A percentile compares a stretch with the other conserved stretches of the same genome.
These are phyloP conservation scores for Mycena leptocephala DNA, from an alignment of 768 basidiomycete genomes.

Conservation along the genomic window DNA sequence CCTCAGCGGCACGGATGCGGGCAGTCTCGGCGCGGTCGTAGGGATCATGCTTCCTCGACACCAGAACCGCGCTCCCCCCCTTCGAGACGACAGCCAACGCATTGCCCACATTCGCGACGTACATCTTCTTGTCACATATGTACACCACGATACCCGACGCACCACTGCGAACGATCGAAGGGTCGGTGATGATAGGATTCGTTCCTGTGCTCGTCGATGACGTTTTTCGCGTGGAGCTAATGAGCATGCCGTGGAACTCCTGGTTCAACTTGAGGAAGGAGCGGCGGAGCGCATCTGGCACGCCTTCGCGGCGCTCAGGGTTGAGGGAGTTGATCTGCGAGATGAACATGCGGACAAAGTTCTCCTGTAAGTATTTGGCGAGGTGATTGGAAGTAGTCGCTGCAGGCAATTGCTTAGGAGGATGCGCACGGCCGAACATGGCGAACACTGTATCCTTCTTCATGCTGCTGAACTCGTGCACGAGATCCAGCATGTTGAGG, in stretches of 20 bases:
- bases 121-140: slow-evolving; percentile 83
- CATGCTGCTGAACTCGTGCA: slow-evolving; percentile 86
- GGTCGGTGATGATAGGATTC: slow-evolving; percentile 55
- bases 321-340: slow-evolving; percentile 69
- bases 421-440: slow-evolving; percentile 90
- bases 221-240: slow-evolving; percentile 75
- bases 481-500: slow-evolving; percentile 93
- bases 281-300: slow-evolving; percentile 86
- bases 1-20: slow-evolving; percentile 92
- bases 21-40: slow-evolving; percentile 88
- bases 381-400: slow-evolving; percentile 75
- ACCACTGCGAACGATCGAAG: slow-evolving; percentile 75
- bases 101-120: slow-evolving; percentile 93
- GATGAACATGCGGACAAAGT: slow-evolving; percentile 78
- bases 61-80: slow-evolving; percentile 79
- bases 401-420: slow-evolving; percentile 56
- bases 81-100: slow-evolving; percentile 90
- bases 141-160: slow-evolving; percentile 93
- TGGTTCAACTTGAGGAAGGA: slow-evolving; percentile 93
- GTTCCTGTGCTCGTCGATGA: slow-evolving; percentile 73
- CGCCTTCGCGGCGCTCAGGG: slow-evolving; percentile 65
- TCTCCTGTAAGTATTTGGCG: slow-evolving; percentile 89
- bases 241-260: slow-evolving; percentile 79
- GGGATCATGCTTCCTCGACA: slow-evolving; percentile 91
- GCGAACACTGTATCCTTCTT: slow-evolving; percentile 93